These are phyloP conservation scores for Blakeslea trispora DNA, from an alignment of 371 early-diverging fungal genomes.

Conservation along the genomic window DNA sequence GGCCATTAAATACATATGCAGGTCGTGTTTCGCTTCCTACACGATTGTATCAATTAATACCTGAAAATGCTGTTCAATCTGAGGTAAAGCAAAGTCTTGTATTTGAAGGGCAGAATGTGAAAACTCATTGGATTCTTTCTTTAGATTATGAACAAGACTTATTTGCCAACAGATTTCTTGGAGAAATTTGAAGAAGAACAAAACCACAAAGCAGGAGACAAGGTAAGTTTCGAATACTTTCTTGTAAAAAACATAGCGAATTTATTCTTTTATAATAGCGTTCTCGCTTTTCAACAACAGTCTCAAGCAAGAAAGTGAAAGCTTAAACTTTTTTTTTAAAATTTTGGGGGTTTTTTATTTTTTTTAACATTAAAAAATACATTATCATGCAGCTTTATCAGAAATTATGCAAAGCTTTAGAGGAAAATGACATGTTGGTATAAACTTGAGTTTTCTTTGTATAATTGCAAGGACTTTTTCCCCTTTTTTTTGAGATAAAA, in stretches of 20 bases:
- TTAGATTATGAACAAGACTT: slow-evolving; percentile 46
- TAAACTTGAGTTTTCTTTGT: background rate
- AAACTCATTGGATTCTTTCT: too few species aligned
- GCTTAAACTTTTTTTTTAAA: background rate
- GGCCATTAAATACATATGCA: slow-evolving; percentile 74
- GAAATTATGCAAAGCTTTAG: slow-evolving; percentile 6
- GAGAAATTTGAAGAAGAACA: slow-evolving; percentile 20
- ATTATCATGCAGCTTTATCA: slow-evolving; percentile 17
- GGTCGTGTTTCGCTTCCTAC: slow-evolving; percentile 62
- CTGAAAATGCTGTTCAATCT: slow-evolving; percentile 36
- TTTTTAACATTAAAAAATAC: background rate
- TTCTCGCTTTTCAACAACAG: background rate
- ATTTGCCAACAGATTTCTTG: slow-evolving; percentile 37
- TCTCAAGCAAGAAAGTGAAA: background rate
- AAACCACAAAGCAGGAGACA: slow-evolving; percentile 22
- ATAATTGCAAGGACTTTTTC: background rate
- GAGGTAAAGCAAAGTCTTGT: slow-evolving; percentile 46
- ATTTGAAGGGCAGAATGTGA: too few species aligned
- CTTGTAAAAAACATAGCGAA: too few species aligned
- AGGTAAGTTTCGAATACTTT: too few species aligned
- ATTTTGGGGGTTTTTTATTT: too few species aligned
- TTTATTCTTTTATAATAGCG: background rate
- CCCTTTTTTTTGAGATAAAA: background rate
- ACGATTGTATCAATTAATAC: slow-evolving; percentile 56
- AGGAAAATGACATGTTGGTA: slow-evolving; percentile 13